Conservation (phyloP, 768 basidiomycete genomes). For the Boletus bicolor region DNA sequence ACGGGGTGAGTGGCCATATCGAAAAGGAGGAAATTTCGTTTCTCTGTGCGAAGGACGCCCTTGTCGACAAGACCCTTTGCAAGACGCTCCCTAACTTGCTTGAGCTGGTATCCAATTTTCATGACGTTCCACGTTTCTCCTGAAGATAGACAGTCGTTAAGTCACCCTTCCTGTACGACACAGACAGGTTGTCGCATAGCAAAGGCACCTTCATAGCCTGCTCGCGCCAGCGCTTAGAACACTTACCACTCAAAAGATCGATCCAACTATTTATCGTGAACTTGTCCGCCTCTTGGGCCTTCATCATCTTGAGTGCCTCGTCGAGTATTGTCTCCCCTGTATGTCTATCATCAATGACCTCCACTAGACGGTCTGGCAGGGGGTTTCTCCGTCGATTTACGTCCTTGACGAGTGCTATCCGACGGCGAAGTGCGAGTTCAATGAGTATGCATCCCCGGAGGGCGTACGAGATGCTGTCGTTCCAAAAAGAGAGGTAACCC, state of each 20-base stretch:
- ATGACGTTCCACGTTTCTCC: slow-evolving; percentile 99
- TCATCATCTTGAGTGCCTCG: slow-evolving; percentile 96
- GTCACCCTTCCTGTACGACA: background rate
- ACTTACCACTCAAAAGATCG: slow-evolving; percentile 83
- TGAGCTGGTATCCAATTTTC: slow-evolving; percentile 99
- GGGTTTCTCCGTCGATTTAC: slow-evolving; percentile 68
- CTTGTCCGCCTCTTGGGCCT: slow-evolving; percentile 51
- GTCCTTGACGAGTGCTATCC: slow-evolving; percentile 89
- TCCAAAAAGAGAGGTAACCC: slow-evolving; percentile 99
- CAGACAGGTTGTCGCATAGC: background rate
- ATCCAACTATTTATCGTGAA: slow-evolving; percentile 90
- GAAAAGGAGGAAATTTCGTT: slow-evolving; percentile 97
- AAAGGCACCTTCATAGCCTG: background rate
- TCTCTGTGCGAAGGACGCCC: slow-evolving; percentile 97
- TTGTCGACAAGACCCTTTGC: slow-evolving; percentile 98
- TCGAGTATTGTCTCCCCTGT: slow-evolving; percentile 97
- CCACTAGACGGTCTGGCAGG: slow-evolving; percentile 79
- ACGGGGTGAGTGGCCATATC: slow-evolving; percentile 99
- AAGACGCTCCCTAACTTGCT: slow-evolving; percentile 96
- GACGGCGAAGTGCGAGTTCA: slow-evolving; percentile 90
- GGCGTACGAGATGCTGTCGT: slow-evolving; percentile 99
- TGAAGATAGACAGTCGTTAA: slow-evolving; percentile 29
- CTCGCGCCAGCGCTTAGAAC: background rate
- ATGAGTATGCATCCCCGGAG: slow-evolving; percentile 97
- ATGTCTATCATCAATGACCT: slow-evolving; percentile 87